phyloP scores from a whole-genome alignment of 306 rosid species.

The Lathyrus oleraceus region DNA sequence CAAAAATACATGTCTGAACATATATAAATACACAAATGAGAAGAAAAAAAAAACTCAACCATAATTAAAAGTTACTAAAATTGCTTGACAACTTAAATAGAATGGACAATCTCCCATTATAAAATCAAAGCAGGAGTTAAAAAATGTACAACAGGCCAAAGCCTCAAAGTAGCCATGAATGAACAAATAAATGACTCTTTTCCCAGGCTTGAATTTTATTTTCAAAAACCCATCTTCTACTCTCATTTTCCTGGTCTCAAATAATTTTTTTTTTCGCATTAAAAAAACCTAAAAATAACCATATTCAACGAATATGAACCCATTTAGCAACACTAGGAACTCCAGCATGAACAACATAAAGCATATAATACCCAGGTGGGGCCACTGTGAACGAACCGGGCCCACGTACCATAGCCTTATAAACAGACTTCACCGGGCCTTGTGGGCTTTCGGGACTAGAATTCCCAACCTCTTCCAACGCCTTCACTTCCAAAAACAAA shows the following conservation, averaged over 20 bases:
- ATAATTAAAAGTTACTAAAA: constrained; percentile 17
- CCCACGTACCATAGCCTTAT: constrained; percentile 51
- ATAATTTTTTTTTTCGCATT: neutral
- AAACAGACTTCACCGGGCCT: neutral
- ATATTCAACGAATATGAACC: constrained; percentile 54
- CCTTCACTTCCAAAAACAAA: constrained; percentile 40
- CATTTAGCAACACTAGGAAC: constrained; percentile 62
- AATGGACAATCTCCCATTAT: neutral
- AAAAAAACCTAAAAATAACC: neutral
- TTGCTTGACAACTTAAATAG: constrained; percentile 24
- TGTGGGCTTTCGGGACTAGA: neutral
- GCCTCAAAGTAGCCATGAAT: neutral
- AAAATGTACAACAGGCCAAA: neutral
- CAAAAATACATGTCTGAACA: neutral
- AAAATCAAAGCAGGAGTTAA: neutral
- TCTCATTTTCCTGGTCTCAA: neutral
- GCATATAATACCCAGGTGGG: constrained; percentile 74
- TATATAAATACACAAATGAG: neutral
- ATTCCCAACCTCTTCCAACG: constrained; percentile 28
- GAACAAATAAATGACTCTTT: neutral
- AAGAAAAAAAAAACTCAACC: neutral
- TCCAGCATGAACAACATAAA: constrained; percentile 63
- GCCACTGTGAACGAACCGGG: constrained; percentile 53
- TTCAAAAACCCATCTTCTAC: neutral
- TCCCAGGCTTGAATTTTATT: neutral